Evolutionary conservation across 805 yeast genomes (phyloP).

Genomic region (Candida quercuum): DNA sequence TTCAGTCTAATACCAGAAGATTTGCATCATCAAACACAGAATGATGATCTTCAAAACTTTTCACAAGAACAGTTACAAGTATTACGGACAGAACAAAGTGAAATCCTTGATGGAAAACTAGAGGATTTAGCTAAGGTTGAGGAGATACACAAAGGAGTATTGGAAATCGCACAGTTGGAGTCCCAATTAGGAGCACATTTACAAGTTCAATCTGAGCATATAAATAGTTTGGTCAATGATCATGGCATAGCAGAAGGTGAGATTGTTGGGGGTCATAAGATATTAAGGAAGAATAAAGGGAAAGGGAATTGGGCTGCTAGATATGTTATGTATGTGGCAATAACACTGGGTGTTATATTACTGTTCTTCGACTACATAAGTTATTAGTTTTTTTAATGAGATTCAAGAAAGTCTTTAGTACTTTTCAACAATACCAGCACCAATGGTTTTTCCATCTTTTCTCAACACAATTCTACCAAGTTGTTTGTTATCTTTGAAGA

Average conservation of each 20-base stretch:
- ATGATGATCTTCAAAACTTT: slow-evolving; percentile 24
- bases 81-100: slow-evolving; percentile 54
- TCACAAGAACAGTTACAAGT: slow-evolving; percentile 52
- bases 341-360: slow-evolving; percentile 51
- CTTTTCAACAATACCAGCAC: slow-evolving; percentile 95
- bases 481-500: slow-evolving; percentile 93
- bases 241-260: slow-evolving; percentile 64
- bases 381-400: slow-evolving; percentile 5
- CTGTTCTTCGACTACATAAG: slow-evolving; percentile 48
- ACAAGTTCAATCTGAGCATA: slow-evolving; percentile 65
- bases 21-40: slow-evolving; percentile 4
- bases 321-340: slow-evolving; percentile 48
- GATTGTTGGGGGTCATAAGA: slow-evolving; percentile 64
- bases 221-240: slow-evolving; percentile 55
- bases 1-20: slow-evolving; percentile 13
- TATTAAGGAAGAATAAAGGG: slow-evolving; percentile 61
- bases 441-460: slow-evolving; percentile 99
- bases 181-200: slow-evolving; percentile 70
- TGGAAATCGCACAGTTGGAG: slow-evolving; percentile 73
- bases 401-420: not conserved
- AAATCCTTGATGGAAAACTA: slow-evolving; percentile 47
- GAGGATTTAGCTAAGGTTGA: slow-evolving; percentile 57
- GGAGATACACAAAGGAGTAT: slow-evolving; percentile 52
- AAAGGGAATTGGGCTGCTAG: slow-evolving; percentile 59
- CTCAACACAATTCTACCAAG: slow-evolving; percentile 97